Base-by-base conservation (phyloP, 73 alveolate species). In the Uronychia binucleata region DNA sequence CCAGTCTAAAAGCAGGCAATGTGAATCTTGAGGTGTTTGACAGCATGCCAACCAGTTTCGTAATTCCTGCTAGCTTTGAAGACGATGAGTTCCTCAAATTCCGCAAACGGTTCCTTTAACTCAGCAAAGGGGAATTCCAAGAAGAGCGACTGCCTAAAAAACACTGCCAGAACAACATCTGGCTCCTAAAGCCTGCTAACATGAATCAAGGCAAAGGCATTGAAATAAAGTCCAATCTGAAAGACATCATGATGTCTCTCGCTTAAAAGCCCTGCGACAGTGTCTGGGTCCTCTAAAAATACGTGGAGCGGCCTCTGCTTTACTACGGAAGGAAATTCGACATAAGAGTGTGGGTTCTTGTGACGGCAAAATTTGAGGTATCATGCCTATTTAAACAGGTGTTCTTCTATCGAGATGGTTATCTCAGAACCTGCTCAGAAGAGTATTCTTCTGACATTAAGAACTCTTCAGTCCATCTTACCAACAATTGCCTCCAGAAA, bases 301-400 rank as follows among this genome's bases (percentile, higher is more conserved):
- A 97, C 85, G 75, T 97, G 0, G 99, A 97, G 86, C 87, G 86
- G 57, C 99, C 99, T 26, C 59, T 97, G 74, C 92, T 97, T 34
- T 95, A 92, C 86, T 93, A 97, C 58, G 96, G 94, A 34, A 88
- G 99, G 87, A 97, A 97, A 85, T 97, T 97, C 89, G 99, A 97
- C 87, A 81, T 97, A 29, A 86, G 99, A 82, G 96, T 97, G 0
- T 97, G 99, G 98, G 98, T 92, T 32, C 80, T 95, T 30, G 80
- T 97, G 0, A 95, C 95, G 0, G 28, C 84, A 31, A 82, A 83
- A 34, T 88, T 83, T 60, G 92, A 81, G 59, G 80, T 81, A 46
- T 46, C 19, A 46, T 11, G 5, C 28, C 19, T 58, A 90, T 5
- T 84, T 31, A 5, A 89, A 59, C 87, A 83, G 74, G 59, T 95